Base-by-base conservation (phyloP, 2,329 filamentous ascomycete genomes). In the Grosmannia penicillata region DNA sequence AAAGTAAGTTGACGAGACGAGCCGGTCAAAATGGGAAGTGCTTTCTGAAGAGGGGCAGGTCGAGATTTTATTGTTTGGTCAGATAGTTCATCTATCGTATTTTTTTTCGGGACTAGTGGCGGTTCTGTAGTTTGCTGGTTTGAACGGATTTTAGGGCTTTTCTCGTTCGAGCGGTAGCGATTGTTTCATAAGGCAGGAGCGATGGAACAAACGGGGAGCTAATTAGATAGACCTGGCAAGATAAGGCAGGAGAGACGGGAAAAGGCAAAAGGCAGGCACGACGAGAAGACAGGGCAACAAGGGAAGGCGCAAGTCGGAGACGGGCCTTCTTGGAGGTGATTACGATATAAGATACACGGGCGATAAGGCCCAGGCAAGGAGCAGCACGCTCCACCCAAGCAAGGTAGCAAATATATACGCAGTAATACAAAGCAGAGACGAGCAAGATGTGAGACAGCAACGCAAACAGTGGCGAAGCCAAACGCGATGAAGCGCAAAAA, bases 31-130 rank as follows among this genome's bases (percentile, higher is more conserved):
- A 37, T 41, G 39, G 37, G 41, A 42, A 43, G 39, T 41, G 40
- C 22, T 27, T 40, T 34, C 33, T 36, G 38, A 47, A 25, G 41
- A 43, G 43, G 45, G 44, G 45, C 43, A 43, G 21, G 37, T 35
- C 40, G 32, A 42, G 38, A 44, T 44, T 46, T 46, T 42, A 42
- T 38, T 37, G 38, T 30, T 31, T 39, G 39, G 37, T 33, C 28
- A 36, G 36, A 41, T 36, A 37, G 37, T 27, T 38, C 36, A 41
- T 40, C 37, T 28, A 37, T 43, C 10, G 19, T 27, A 38, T 39
- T 42, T 37, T 42, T 39, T 41, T 33, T 26, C 27, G 19, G 29
- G 28, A 29, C 33, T 33, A 36, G 33, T 33, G 33, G 33, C 28
- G 27, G 28, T 33, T 36, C 32, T 33, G 15, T 13, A 18, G 8